Conservation (phyloP, 805 yeast genomes). For the Starmerella khaoyaiensis region DNA sequence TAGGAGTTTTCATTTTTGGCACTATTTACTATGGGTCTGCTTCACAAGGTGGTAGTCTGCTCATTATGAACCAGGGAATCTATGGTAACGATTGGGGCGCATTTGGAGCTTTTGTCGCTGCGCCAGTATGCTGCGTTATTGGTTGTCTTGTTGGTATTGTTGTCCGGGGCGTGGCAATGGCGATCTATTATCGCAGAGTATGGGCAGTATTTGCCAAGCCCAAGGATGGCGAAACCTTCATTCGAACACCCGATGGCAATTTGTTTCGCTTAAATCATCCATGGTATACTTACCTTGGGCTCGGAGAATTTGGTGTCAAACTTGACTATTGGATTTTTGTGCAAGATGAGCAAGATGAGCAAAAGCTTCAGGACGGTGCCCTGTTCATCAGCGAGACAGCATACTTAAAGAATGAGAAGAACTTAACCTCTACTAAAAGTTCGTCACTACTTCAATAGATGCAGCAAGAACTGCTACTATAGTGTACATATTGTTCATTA, state of each 20-base stretch:
- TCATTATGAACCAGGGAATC: conserved; percentile 52
- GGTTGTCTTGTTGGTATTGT: conserved; percentile 42
- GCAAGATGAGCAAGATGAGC: conserved; percentile 8
- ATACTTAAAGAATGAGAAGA: too few relatives aligned
- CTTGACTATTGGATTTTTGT: conserved; percentile 17
- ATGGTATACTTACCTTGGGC: conserved; percentile 19
- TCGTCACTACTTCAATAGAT: too few relatives aligned
- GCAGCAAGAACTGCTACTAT: too few relatives aligned
- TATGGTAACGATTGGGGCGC: conserved; percentile 83
- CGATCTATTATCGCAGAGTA: conserved; percentile 8
- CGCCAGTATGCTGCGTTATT: conserved; percentile 68
- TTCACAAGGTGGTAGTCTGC: conserved; percentile 58
- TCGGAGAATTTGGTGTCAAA: conserved; percentile 2
- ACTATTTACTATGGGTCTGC: conserved; percentile 56
- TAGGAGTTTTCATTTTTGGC: conserved; percentile 74
- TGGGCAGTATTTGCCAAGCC: conserved; percentile 17
- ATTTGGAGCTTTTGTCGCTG: conserved; percentile 84
- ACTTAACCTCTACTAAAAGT: too few relatives aligned
- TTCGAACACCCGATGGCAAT: conserved; percentile 10
- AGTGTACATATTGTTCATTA: too few relatives aligned
- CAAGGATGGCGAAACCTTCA: conserved; percentile 4
- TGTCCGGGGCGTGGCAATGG: conserved; percentile 19
- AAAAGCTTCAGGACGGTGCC: conserved; percentile 1
- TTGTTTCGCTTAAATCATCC: conserved; percentile 11
- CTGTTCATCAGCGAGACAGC: conserved; percentile 1